Base-by-base conservation (phyloP, 345 rosid genomes). In the Euphorbia tirucalli region DNA sequence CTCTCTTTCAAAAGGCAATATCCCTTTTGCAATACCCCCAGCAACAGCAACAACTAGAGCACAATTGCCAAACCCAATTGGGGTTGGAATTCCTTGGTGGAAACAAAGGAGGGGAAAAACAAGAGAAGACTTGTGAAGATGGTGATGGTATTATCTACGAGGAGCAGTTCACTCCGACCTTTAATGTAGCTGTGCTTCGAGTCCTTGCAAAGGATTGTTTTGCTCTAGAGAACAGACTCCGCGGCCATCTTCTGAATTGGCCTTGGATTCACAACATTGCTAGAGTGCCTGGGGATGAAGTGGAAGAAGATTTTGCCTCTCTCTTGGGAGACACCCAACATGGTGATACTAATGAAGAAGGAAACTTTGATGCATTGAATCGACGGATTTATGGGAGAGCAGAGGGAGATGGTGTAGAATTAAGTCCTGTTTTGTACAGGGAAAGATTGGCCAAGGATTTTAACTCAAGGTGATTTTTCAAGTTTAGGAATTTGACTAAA, bases 221-320 rank as follows among this genome's bases (percentile, higher is more conserved):
- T 70, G 70, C 80, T 63, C 84, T 90, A 6, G 96, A 92, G 85
- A 85, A 79, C 69, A 91, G 91, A 66, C 83, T 92, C 76, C 91
- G 96, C 11, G 94, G 97, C 22, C 96, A 92, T 81, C 88, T 92
- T 25, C 86, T 92, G 52, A 92, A 92, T 70, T 92, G 97, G 93
- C 96, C 97, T 14, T 79, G 93, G 44, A 74, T 90, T 57, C 83
- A 81, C 57, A 92, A 92, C 81, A 82, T 92, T 44, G 96, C 96
- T 31, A 85, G 93, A 50, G 90, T 92, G 13, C 86, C 86, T 1
- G 96, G 93, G 3, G 97, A 88, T n/a, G 96, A 90, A 48, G 71
- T 90, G 24, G 94, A 87, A 3, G 80, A 80, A 5, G 85, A 78
- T 18, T 55, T 86, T 19, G 73, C 65, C 35, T 68, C 82, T 37